phyloP scores from a whole-genome alignment of 352 stramenopile species.

The Pythium sp. region DNA sequence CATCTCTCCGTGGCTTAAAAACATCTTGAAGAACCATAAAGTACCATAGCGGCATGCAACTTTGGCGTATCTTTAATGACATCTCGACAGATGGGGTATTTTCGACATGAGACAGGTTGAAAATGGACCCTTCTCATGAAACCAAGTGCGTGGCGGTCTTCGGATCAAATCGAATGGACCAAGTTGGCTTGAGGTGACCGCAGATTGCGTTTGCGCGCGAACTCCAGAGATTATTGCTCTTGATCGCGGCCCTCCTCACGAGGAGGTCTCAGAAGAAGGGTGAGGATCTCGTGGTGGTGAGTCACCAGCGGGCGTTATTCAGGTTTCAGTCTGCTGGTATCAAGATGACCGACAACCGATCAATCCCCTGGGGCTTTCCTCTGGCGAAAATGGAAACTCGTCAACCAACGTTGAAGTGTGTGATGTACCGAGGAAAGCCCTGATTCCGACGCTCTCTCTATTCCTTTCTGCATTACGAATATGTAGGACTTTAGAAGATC shows the following conservation, averaged over 20 bases:
- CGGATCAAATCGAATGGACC: not conserved
- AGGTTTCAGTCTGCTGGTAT: too few species aligned
- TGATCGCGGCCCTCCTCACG: too few species aligned
- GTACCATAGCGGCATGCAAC: not conserved
- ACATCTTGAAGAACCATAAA: not conserved
- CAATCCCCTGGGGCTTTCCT: not conserved
- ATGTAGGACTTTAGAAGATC: not conserved
- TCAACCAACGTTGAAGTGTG: not conserved
- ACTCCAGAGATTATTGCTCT: too few species aligned
- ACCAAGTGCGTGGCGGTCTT: not conserved
- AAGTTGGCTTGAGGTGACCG: not conserved
- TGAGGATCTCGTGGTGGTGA: too few species aligned
- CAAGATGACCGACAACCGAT: too few species aligned
- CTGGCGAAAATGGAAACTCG: not conserved
- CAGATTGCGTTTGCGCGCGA: not conserved
- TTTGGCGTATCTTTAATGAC: not conserved
- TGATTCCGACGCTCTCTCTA: not conserved
- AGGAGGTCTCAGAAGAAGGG: too few species aligned
- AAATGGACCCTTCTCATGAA: not conserved
- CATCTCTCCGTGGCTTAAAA: not conserved
- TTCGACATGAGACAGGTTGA: not conserved
- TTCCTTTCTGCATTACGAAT: not conserved
- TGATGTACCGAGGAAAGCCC: not conserved
- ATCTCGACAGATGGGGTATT: not conserved
- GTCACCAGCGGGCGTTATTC: too few species aligned